These are phyloP conservation scores for Kwoniella sp. DNA, from an alignment of 768 basidiomycete species.

Conservation along the genomic window DNA sequence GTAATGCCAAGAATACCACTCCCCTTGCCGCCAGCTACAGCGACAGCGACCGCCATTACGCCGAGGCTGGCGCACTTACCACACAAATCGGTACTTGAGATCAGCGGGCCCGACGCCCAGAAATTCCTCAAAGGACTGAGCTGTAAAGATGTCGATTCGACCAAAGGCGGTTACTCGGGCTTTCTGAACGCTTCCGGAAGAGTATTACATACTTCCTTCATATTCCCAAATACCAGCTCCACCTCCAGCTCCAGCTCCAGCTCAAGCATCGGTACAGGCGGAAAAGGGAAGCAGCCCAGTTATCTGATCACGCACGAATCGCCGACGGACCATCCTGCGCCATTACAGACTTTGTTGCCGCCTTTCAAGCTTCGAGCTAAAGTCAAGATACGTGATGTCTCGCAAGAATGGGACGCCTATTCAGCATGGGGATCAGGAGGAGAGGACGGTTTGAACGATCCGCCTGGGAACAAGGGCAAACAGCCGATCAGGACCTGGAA, in stretches of 20 bases:
- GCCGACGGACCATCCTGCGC: slow-evolving; percentile 25
- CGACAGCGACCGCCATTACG: background rate
- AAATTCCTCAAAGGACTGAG: slow-evolving; percentile 79
- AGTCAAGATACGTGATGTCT: slow-evolving; percentile 77
- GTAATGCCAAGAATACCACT: background rate
- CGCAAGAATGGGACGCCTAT: slow-evolving; percentile 78
- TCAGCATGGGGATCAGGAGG: slow-evolving; percentile 70
- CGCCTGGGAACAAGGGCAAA: slow-evolving; percentile 4
- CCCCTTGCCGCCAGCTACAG: no score
- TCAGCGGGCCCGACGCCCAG: slow-evolving; percentile 77
- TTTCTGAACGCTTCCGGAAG: slow-evolving; percentile 79
- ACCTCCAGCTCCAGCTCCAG: background rate
- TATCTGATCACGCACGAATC: slow-evolving; percentile 62
- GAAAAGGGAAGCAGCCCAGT: slow-evolving; percentile 57
- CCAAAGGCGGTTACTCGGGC: slow-evolving; percentile 67
- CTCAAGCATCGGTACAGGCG: background rate
- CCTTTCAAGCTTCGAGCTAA: slow-evolving; percentile 85
- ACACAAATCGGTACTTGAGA: slow-evolving; percentile 69
- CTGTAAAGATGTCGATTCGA: slow-evolving; percentile 62
- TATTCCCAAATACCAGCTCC: slow-evolving; percentile 64
- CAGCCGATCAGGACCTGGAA: slow-evolving; percentile 60
- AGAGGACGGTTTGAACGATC: slow-evolving; percentile 32
- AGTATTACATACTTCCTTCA: slow-evolving; percentile 83
- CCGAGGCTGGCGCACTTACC: slow-evolving; percentile 63
- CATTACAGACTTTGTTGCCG: slow-evolving; percentile 59